A percentile compares a stretch with the other conserved stretches of the same genome.
These are phyloP conservation scores for Linnemannia zychae DNA, from an alignment of 192 early-diverging fungal species.

Conservation along the genomic window DNA sequence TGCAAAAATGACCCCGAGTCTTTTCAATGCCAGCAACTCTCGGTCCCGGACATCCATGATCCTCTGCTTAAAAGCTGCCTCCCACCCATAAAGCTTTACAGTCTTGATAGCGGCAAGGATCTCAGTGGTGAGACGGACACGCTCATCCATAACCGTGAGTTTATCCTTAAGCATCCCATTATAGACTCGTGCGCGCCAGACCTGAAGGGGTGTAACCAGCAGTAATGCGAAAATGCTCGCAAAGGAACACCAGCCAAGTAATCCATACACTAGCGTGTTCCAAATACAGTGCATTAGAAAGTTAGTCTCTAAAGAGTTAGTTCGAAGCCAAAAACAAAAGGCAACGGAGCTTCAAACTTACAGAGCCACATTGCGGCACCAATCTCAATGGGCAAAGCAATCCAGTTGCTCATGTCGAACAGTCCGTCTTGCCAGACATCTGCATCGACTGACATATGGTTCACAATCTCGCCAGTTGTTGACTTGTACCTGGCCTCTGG, in stretches of 20 bases:
- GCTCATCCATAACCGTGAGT: constrained; percentile 36
- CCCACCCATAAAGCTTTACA: constrained; percentile 47
- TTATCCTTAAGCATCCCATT: constrained; percentile 20
- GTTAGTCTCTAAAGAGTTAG: too few relatives aligned
- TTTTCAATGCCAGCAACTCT: constrained; percentile 20
- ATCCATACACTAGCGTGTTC: constrained; percentile 21
- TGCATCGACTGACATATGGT: constrained; percentile 48
- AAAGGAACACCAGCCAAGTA: constrained; percentile 42
- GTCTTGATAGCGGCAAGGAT: constrained; percentile 29
- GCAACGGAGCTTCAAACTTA: constrained; percentile 1
- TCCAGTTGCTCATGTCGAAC: constrained; percentile 22
- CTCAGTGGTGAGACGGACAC: constrained; percentile 34
- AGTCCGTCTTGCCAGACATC: constrained; percentile 34
- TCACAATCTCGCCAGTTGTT: constrained; percentile 41
- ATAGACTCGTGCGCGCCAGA: constrained; percentile 30
- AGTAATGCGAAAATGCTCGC: constrained; percentile 25
- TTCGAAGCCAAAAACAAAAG: neutral
- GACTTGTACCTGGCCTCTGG: constrained; percentile 51
- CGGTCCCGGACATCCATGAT: constrained; percentile 26
- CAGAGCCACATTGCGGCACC: constrained; percentile 33
- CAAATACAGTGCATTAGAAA: neutral
- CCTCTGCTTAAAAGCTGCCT: constrained; percentile 25
- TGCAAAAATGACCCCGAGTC: constrained; percentile 24
- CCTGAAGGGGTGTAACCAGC: constrained; percentile 25
- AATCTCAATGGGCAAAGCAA: constrained; percentile 43